Evolutionary conservation across 139 green algal genomes (phyloP), one percentile per base, ranked within the genome.

Genomic region (Picochlorum sp.): DNA sequence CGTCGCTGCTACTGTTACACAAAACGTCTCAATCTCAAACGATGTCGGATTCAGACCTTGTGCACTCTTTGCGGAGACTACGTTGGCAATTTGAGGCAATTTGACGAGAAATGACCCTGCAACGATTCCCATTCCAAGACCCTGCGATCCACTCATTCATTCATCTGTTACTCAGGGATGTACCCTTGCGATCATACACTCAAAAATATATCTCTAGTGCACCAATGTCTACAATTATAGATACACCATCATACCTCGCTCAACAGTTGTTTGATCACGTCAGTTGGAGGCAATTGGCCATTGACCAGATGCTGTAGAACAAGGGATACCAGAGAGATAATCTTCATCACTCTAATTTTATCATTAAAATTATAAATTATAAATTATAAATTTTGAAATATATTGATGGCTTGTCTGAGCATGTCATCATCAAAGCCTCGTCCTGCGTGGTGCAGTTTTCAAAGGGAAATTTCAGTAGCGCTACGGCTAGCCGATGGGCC

Each of bases 1-100:
- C 16, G 78, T 55, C 4, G 73, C 63, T 33, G 79, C 65, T 5
- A 94, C 71, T 12, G 74, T 53, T 4, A 86, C 68, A 4, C 62
- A 84, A 33, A 83, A 65, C 3, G 79, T 79, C 55, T 94, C 85
- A 20, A 92, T 70, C 62, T 94, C 85, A 50, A 86, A 86, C 1
- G 81, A 77, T 0, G 81, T 32, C 6, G 68, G 41, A 33, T 53
- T 78, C 16, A 94, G 70, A 26, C 85, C 85, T n/a, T 80, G 69
- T 2, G 84, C 84, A 39, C 72, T 86, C 20, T 52, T 50, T 2
- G 68, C 59, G 4, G 69, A 61, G 4, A 72, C 7, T 4, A 92
- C 54, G 5, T 66, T 64, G 9, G 72, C 20, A 41, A 92, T 78
- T 73, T 92, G 85, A 12, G 84, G 84, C 59, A 94, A 49, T 59